Base-by-base conservation (phyloP, 75 land plant genomes). In the Isoetes taiwanensis region DNA sequence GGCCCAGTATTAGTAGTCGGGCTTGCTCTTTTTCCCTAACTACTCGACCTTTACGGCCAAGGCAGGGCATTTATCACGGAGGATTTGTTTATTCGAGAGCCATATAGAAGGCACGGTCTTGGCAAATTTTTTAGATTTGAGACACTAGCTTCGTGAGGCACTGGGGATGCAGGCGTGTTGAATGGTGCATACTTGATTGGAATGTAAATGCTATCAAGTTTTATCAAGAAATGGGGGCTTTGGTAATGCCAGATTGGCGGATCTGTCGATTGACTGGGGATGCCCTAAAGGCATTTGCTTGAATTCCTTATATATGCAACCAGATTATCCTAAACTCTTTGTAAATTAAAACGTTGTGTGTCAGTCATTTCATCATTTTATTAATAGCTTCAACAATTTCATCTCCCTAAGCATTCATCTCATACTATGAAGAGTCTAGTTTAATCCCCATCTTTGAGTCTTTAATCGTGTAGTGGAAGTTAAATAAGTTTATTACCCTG, bases 171-270 rank as follows among this genome's bases (percentile, higher is more conserved):
- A 95, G 85, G 19, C 64, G 95, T 31, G 95, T 91, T 59, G 97
- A 91, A 59, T 86, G 97, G 97, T 74, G 75, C 41, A 89, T 91
- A 54, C 79, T 91, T 27, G 97, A 91, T 34, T 91, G 97, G 97
- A 91, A 91, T 57, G 72, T 43, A 50, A 91, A 87, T 62, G 97
- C 97, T 26, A 87, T 91, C 54, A 71, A 70, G 64, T 91, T 91
- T 62, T 91, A 91, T 35, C 75, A 86, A 59, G 71, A 64, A 9
- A 76, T 86, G 73, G 93, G 93, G 2, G 93, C 88, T 0, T 31
- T 70, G 27, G 62, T 86, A 1, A 35, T 75, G 41, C 81, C 58
- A 32, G 88, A 87, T 2, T 83, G 93, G 93, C 58, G 88, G 54
- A 65, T 86, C 28, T 86, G 93, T 60, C 62, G 88, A 31, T 71